These are phyloP conservation scores for Nigrospora osmanthi DNA, from an alignment of 2,329 filamentous ascomycete genomes.

Conservation along the genomic window DNA sequence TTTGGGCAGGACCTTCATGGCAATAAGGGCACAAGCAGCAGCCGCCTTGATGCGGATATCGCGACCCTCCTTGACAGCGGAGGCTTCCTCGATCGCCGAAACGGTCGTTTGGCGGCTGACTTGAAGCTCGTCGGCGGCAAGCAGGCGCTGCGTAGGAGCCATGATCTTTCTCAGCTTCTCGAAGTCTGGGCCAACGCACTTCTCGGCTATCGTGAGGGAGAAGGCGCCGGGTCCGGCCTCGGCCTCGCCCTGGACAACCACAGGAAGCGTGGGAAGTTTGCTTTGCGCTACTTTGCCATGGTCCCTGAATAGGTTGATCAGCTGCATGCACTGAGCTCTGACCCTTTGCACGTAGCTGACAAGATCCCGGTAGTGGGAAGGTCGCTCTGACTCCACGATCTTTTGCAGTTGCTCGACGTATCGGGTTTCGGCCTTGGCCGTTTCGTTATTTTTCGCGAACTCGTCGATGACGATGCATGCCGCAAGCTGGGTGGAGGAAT, in stretches of 20 bases:
- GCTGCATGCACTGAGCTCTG: slow-evolving; percentile 81
- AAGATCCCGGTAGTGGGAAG: slow-evolving; percentile 78
- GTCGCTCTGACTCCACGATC: slow-evolving; percentile 76
- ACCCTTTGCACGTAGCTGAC: slow-evolving; percentile 85
- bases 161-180: slow-evolving; percentile 84
- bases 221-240: slow-evolving; percentile 91
- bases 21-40: slow-evolving; percentile 79
- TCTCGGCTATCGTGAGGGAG: slow-evolving; percentile 79
- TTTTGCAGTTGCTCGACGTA: slow-evolving; percentile 61
- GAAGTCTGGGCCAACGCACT: slow-evolving; percentile 77
- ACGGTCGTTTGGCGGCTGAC: slow-evolving; percentile 68
- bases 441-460: slow-evolving; percentile 58
- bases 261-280: slow-evolving; percentile 73
- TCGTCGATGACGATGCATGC: slow-evolving; percentile 82
- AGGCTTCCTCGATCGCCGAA: slow-evolving; percentile 72
- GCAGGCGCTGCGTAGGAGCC: slow-evolving; percentile 78
- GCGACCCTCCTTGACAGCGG: slow-evolving; percentile 67
- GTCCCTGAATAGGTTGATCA: slow-evolving; percentile 87
- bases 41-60: slow-evolving; percentile 83
- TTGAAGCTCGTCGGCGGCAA: slow-evolving; percentile 69
- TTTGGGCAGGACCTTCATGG: slow-evolving; percentile 83
- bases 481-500: slow-evolving; percentile 79
- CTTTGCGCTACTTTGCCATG: slow-evolving; percentile 71
- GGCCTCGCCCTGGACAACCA: slow-evolving; percentile 87
- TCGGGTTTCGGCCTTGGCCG: slow-evolving; percentile 40